Conservation (phyloP, 495 filamentous ascomycete species). For the Cairneyella variabilis region DNA sequence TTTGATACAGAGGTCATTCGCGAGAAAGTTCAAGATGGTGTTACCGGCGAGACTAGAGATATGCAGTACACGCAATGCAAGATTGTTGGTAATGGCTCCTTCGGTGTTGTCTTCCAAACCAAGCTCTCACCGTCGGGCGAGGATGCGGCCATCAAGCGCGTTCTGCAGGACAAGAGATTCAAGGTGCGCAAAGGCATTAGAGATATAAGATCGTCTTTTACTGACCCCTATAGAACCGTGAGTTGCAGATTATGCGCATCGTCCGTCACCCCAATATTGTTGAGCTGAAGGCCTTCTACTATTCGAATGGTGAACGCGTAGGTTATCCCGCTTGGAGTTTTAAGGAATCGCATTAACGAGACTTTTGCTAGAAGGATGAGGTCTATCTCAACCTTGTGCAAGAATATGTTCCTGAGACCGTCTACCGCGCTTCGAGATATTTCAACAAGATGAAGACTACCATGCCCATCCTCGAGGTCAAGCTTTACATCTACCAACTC, state of each 20-base stretch:
- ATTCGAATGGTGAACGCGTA: constrained; percentile 97
- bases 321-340: constrained; percentile 32
- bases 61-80: constrained; percentile 99
- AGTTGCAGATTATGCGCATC: constrained; percentile 99
- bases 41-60: constrained; percentile 92
- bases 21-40: constrained; percentile 97
- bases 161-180: constrained; percentile 98
- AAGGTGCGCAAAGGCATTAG: constrained; percentile 59
- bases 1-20: constrained; percentile 90
- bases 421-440: constrained; percentile 96
- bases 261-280: constrained; percentile 98
- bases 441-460: constrained; percentile 99
- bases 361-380: constrained; percentile 80
- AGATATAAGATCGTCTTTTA: constrained; percentile 7
- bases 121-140: constrained; percentile 96
- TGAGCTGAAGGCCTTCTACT: constrained; percentile 98
- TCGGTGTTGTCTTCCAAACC: constrained; percentile 98
- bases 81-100: constrained; percentile 99
- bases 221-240: constrained; percentile 75
- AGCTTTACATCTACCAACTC: constrained; percentile 99
- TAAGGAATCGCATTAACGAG: constrained; percentile 5
- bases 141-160: constrained; percentile 97
- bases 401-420: constrained; percentile 97
- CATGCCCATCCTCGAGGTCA: constrained; percentile 98
- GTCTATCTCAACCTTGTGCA: constrained; percentile 98